Percentiles rank a stretch among this genome's conserved stretches.
phyloP scores from a whole-genome alignment of 257 asterid genomes.

The Mentha longifolia region DNA sequence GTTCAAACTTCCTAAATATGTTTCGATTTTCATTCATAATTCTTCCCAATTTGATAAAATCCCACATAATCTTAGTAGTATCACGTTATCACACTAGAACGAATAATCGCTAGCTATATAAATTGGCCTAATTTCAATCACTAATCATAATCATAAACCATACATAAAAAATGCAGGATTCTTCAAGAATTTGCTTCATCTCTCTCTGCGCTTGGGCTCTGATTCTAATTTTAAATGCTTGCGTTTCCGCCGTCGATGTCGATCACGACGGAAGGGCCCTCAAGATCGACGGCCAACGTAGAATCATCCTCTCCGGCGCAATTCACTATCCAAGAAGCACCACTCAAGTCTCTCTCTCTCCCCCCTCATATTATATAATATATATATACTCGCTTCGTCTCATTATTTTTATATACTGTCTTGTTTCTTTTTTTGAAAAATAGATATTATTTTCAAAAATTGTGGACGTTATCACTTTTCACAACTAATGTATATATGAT shows the following conservation, averaged over 20 bases:
- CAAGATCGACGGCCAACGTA: conserved; percentile 57
- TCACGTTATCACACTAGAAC: too few species aligned
- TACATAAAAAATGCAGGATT: not conserved
- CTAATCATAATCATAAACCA: not conserved
- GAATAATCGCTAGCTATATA: conserved; percentile 7
- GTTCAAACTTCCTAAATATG: not conserved
- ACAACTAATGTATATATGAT: too few species aligned
- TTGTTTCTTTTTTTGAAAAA: too few species aligned
- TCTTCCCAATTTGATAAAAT: too few species aligned
- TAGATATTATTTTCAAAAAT: too few species aligned
- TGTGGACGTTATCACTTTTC: too few species aligned
- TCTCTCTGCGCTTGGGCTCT: not conserved
- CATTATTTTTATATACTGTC: too few species aligned
- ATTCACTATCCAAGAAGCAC: conserved; percentile 89
- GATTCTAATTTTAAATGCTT: not conserved
- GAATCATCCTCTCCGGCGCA: conserved; percentile 63
- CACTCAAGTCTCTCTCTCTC: conserved; percentile 31
- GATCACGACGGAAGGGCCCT: conserved; percentile 70
- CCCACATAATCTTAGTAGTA: too few species aligned
- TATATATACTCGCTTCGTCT: not conserved
- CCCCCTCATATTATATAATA: too few species aligned
- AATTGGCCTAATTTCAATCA: not conserved
- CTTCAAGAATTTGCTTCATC: not conserved
- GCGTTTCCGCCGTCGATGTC: conserved; percentile 36
- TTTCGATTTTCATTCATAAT: not conserved